phyloP scores from a whole-genome alignment of 139 green algal genomes.

The Monoraphidium neglectum region DNA sequence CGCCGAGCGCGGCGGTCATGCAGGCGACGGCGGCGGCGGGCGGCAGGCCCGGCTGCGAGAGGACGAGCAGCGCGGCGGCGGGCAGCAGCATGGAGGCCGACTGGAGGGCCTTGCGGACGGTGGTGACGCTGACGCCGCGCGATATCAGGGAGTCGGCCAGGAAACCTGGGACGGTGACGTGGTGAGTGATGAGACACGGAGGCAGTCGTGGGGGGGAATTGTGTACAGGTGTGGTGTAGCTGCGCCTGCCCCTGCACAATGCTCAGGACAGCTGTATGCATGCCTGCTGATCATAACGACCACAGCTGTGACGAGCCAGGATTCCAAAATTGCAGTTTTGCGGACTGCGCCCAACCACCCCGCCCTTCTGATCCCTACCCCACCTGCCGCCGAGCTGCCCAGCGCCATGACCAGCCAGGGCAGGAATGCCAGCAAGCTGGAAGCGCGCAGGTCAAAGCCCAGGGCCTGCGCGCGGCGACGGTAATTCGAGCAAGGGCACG shows the following conservation, averaged over 20 bases:
- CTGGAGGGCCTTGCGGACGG: conserved; percentile 75
- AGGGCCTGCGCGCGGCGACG: conserved; percentile 38
- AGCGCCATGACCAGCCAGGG: conserved; percentile 88
- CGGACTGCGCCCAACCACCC: too few relatives aligned
- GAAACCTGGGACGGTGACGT: too few relatives aligned
- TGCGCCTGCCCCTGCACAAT: too few relatives aligned
- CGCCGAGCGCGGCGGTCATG: conserved; percentile 80
- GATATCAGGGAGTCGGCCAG: conserved; percentile 76
- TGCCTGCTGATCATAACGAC: too few relatives aligned
- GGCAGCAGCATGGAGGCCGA: conserved; percentile 79
- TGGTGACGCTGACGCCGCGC: conserved; percentile 37
- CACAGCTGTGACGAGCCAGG: too few relatives aligned
- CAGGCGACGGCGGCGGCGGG: conserved; percentile 42
- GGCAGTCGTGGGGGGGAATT: too few relatives aligned
- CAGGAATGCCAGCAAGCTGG: conserved; percentile 77
- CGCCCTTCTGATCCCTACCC: too few relatives aligned
- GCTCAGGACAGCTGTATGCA: too few relatives aligned
- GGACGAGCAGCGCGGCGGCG: conserved; percentile 67
- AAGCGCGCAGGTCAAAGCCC: conserved; percentile 74
- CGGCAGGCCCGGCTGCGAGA: conserved; percentile 39
- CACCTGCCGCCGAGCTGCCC: conserved; percentile 55
- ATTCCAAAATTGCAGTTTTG: too few relatives aligned
- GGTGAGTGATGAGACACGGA: too few relatives aligned
- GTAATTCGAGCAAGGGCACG: too few relatives aligned
- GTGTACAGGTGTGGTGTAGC: too few relatives aligned